Evolutionary conservation across 2,329 filamentous ascomycete genomes (phyloP).

Genomic region (Sordariomycetes sp.): DNA sequence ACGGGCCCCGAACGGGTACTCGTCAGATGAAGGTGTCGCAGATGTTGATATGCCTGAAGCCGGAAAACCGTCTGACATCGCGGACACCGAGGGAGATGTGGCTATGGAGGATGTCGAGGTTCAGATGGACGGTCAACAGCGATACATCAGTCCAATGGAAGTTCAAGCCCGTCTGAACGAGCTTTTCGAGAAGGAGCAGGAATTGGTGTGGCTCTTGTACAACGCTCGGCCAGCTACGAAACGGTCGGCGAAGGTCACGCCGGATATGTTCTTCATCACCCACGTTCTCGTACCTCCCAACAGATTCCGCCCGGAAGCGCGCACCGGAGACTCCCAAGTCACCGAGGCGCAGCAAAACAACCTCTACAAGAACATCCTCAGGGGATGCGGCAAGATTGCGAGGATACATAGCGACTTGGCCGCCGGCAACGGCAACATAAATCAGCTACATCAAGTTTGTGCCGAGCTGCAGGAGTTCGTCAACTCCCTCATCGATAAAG

Average conservation of each 20-base stretch:
- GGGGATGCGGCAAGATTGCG: slow-evolving; percentile 62
- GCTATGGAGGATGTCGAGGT: slow-evolving; percentile 22
- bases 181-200: slow-evolving; percentile 80
- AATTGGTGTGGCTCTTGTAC: slow-evolving; percentile 79
- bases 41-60: slow-evolving; percentile 42
- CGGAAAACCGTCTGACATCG: neutral
- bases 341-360: slow-evolving; percentile 83
- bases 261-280: slow-evolving; percentile 92
- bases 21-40: slow-evolving; percentile 61
- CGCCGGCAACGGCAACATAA: slow-evolving; percentile 40
- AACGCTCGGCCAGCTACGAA: slow-evolving; percentile 58
- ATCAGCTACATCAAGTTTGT: slow-evolving; percentile 73
- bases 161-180: slow-evolving; percentile 69
- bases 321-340: slow-evolving; percentile 71
- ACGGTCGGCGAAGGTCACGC: slow-evolving; percentile 47
- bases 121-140: slow-evolving; percentile 36
- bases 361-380: slow-evolving; percentile 78
- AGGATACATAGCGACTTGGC: slow-evolving; percentile 52
- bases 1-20: slow-evolving; percentile 30
- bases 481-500: slow-evolving; percentile 86
- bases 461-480: slow-evolving; percentile 79
- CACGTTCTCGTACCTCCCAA: slow-evolving; percentile 86
- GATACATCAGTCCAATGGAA: slow-evolving; percentile 76
- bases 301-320: slow-evolving; percentile 78
- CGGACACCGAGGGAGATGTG: slow-evolving; percentile 12